phyloP scores from a whole-genome alignment of 805 yeast genomes.

The Schizosaccharomyces lindneri region DNA sequence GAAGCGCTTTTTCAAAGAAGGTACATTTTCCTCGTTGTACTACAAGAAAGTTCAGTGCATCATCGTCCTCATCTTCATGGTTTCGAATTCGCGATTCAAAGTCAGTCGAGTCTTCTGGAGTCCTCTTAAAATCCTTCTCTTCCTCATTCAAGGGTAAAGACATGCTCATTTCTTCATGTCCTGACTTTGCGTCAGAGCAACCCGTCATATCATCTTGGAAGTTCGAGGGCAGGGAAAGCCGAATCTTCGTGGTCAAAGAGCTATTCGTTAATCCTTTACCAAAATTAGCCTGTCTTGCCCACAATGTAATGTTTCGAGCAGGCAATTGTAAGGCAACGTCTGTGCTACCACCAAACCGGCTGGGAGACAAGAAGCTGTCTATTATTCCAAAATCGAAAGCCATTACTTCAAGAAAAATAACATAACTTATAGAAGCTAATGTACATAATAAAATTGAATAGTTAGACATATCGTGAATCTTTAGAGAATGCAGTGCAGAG shows the following conservation, averaged over 20 bases:
- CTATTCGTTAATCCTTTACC: not conserved
- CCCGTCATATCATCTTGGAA: not conserved
- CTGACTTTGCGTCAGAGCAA: not conserved
- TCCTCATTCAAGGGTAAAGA: no score
- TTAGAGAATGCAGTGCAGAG: not conserved
- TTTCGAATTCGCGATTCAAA: no score
- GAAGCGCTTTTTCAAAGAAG: conserved; percentile 26
- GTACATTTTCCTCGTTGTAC: conserved; percentile 29
- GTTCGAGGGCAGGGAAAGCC: not conserved
- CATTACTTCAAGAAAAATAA: not conserved
- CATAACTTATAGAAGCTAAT: not conserved
- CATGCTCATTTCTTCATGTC: no score
- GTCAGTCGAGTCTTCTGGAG: no score
- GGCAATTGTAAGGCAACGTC: not conserved
- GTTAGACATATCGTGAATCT: not conserved
- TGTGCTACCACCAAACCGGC: not conserved
- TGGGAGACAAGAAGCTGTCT: not conserved
- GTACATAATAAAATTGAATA: not conserved
- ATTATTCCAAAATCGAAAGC: not conserved
- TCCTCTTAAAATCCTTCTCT: no score
- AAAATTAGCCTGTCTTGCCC: not conserved
- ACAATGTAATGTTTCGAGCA: not conserved
- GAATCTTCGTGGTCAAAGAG: not conserved
- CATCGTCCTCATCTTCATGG: not conserved
- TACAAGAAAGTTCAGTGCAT: conserved; percentile 5